These are phyloP conservation scores for Sporisorium iseilematis-ciliati DNA, from an alignment of 1,284 basidiomycete species.

Conservation along the genomic window DNA sequence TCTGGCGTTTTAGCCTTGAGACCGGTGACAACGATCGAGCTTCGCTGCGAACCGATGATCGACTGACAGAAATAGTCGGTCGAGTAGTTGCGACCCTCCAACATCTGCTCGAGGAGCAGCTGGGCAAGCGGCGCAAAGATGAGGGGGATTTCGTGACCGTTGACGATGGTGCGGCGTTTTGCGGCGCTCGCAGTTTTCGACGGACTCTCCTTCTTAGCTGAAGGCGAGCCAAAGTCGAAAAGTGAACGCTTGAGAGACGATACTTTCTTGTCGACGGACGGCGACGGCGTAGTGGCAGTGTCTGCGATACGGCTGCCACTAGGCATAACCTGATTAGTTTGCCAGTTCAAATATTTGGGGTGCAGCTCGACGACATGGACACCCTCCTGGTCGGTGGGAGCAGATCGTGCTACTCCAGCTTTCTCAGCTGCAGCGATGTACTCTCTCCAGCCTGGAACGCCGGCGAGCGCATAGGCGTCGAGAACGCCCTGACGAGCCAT, in stretches of 20 bases:
- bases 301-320: slow-evolving; percentile 29
- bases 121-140: slow-evolving; percentile 32
- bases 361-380: slow-evolving; percentile 42
- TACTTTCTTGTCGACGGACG: slow-evolving; percentile 31
- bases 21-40: slow-evolving; percentile 22
- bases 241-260: slow-evolving; percentile 16
- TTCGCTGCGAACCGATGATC: slow-evolving; percentile 27
- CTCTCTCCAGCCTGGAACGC: slow-evolving; percentile 47
- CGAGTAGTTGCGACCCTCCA: slow-evolving; percentile 47
- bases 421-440: slow-evolving; percentile 56
- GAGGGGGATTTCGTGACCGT: slow-evolving; percentile 39
- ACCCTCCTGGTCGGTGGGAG: slow-evolving; percentile 34
- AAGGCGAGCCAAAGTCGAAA: slow-evolving; percentile 14
- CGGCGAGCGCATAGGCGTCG: slow-evolving; percentile 50
- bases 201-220: slow-evolving; percentile 28
- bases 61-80: slow-evolving; percentile 53
- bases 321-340: slow-evolving; percentile 28
- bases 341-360: slow-evolving; percentile 29
- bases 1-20: slow-evolving; percentile 24
- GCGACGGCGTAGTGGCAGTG: slow-evolving; percentile 27
- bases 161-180: slow-evolving; percentile 29
- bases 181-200: slow-evolving; percentile 2
- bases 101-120: slow-evolving; percentile 45
- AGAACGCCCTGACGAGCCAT: slow-evolving; percentile 38
- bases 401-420: slow-evolving; percentile 46